Conservation (phyloP, 192 early-diverging fungal species). For the Podila minutissima region DNA sequence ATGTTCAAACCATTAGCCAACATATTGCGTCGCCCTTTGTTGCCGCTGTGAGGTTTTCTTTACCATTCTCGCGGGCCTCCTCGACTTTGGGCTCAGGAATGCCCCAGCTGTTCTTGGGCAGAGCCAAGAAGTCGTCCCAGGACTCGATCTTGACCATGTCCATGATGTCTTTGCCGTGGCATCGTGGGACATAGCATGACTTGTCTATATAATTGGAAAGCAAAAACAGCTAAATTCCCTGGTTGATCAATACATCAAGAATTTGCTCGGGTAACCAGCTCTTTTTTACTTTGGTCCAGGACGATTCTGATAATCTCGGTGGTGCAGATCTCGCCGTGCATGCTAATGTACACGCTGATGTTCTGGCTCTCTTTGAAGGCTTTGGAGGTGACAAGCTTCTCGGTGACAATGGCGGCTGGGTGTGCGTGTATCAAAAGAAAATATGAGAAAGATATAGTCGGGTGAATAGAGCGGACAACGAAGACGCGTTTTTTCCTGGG, state of each 20-base stretch:
- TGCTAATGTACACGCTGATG: conserved; percentile 64
- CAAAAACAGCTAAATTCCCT: neutral
- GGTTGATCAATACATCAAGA: neutral
- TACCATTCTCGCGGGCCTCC: conserved; percentile 66
- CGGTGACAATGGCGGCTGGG: conserved; percentile 44
- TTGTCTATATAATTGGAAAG: conserved; percentile 47
- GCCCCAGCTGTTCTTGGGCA: conserved; percentile 73
- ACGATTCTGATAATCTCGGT: conserved; percentile 56
- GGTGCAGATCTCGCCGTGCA: conserved; percentile 63
- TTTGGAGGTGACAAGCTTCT: conserved; percentile 45
- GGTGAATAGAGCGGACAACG: neutral
- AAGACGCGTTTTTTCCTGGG: neutral
- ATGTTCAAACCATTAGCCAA: neutral
- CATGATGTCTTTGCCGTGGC: conserved; percentile 56
- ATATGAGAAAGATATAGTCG: neutral
- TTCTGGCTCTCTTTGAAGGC: conserved; percentile 52
- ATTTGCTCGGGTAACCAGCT: neutral
- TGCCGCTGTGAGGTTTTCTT: neutral
- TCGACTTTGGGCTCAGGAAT: conserved; percentile 71
- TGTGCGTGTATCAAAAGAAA: neutral
- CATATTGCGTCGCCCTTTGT: neutral
- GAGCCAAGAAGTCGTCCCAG: conserved; percentile 63
- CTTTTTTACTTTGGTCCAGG: conserved; percentile 51
- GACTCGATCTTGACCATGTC: conserved; percentile 75
- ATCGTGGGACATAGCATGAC: conserved; percentile 64